phyloP scores from a whole-genome alignment of 371 early-diverging fungal species.

The Saksenaea vasiformis region DNA sequence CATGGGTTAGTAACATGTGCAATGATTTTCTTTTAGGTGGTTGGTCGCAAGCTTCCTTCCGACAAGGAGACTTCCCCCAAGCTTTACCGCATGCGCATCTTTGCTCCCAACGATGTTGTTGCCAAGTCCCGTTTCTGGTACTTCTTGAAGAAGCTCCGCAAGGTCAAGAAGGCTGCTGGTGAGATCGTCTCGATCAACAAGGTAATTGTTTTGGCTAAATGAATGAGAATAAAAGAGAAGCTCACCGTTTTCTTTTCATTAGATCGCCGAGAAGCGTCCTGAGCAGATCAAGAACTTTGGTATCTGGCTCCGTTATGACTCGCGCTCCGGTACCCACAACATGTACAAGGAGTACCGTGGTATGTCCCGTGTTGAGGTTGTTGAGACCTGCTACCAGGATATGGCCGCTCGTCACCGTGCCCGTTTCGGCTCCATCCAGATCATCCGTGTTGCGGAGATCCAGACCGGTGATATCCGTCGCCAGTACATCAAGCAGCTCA shows the following conservation, averaged over 20 bases:
- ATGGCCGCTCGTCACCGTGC: conserved; percentile 99
- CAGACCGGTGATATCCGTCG: conserved; percentile 92
- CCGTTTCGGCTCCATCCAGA: conserved; percentile 96
- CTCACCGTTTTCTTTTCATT: background rate
- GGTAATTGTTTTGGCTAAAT: conserved; percentile 43
- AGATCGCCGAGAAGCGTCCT: conserved; percentile 96
- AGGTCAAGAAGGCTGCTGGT: conserved; percentile 98
- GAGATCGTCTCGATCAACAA: conserved; percentile 98
- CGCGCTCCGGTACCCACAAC: conserved; percentile 99
- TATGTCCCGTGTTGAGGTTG: conserved; percentile 92
- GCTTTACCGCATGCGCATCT: conserved; percentile 98
- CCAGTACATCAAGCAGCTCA: conserved; percentile 96
- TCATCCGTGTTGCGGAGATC: conserved; percentile 96
- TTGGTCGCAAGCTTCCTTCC: conserved; percentile 95
- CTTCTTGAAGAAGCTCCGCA: conserved; percentile 97
- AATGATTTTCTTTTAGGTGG: conserved; percentile 60
- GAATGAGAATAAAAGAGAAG: background rate
- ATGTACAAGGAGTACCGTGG: conserved; percentile 99
- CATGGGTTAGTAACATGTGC: background rate
- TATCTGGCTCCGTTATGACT: conserved; percentile 99
- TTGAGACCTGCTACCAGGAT: conserved; percentile 97
- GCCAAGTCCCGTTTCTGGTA: conserved; percentile 99
- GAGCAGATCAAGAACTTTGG: conserved; percentile 98
- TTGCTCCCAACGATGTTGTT: conserved; percentile 98
- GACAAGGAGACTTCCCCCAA: conserved; percentile 93